phyloP scores from a whole-genome alignment of 1,284 basidiomycete genomes.

The Boletellus deceptivus region DNA sequence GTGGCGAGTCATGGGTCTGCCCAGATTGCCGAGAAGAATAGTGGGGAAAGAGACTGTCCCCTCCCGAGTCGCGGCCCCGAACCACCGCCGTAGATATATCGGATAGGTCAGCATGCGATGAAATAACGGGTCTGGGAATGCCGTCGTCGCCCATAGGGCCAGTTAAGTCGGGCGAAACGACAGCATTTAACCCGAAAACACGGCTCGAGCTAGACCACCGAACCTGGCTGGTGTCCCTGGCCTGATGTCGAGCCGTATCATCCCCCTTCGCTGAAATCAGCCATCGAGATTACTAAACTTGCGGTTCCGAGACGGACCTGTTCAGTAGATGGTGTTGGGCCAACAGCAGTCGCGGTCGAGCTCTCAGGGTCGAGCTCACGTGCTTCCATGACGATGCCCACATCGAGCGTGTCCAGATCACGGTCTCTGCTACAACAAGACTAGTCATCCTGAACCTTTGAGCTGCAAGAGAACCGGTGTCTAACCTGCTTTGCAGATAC shows the following conservation, averaged over 20 bases:
- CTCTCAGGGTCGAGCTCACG: neutral
- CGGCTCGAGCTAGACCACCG: too few relatives aligned
- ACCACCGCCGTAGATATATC: neutral
- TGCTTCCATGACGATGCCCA: neutral
- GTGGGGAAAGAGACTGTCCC: too few relatives aligned
- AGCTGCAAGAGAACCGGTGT: neutral
- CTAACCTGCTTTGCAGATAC: neutral
- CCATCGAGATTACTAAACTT: neutral
- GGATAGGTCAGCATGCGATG: neutral
- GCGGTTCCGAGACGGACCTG: neutral
- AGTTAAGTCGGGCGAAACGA: neutral
- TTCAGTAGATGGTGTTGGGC: neutral
- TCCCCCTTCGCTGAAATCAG: neutral
- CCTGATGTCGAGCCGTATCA: too few relatives aligned
- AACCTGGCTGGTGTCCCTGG: too few relatives aligned
- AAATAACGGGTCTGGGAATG: neutral
- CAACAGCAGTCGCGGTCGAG: neutral
- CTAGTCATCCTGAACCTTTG: neutral
- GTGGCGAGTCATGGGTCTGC: too few relatives aligned
- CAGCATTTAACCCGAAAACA: too few relatives aligned
- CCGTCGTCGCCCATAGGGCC: neutral
- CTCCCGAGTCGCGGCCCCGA: neutral
- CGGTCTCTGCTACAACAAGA: neutral
- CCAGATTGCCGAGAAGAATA: too few relatives aligned
- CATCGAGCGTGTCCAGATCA: neutral